Base-by-base conservation (phyloP, 805 yeast genomes). In the Suhomyces sp. region DNA sequence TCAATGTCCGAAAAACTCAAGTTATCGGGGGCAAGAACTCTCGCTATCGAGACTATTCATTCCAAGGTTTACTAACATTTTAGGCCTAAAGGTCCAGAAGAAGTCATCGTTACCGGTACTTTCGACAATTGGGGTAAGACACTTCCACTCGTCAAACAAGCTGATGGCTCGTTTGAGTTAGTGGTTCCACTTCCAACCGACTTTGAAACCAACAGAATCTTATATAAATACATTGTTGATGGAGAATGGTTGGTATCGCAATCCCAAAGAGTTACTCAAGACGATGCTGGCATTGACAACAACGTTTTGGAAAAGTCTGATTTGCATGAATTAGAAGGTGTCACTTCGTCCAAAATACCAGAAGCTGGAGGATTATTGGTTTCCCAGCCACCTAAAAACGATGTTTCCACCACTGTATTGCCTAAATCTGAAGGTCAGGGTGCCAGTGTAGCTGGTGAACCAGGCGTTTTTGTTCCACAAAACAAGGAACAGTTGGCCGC, bases 401-500 rank as follows among this genome's bases (percentile, higher is more conserved):
- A 50, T 12, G 48, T 36, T 24, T 36, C 54, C 49, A 63, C 79
- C 48, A 76, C 82, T 10, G 84, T 80, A 22, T 52, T 79, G 68
- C 84, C 85, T 45, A 65, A 77, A 4, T 55, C 65, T 26, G 82
- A 78, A 57, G 77, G 74, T 24, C 51, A 69, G 47, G 77, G 77
- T 48, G 71, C 72, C 54, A 67, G 78, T 7, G 60, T 79, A 51
- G 58, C 75, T 36, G 88, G 90, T 48, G 92, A 87, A 63, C 90
- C 94, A 27, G 96, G 96, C 46, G 78, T 88, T 55, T 80, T 74
- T 38, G 66, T 87, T 59, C 93, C 93, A 47, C 62, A 72, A 42
- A 80, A 87, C 63, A 79, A 89, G 17, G 79, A 78, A 44, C 78
- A 82, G n/a, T 81, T 89, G 61, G 74, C 80, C 54, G 96, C 84